phyloP scores from a whole-genome alignment of 139 green algal genomes.

The Coelastrella sp. region DNA sequence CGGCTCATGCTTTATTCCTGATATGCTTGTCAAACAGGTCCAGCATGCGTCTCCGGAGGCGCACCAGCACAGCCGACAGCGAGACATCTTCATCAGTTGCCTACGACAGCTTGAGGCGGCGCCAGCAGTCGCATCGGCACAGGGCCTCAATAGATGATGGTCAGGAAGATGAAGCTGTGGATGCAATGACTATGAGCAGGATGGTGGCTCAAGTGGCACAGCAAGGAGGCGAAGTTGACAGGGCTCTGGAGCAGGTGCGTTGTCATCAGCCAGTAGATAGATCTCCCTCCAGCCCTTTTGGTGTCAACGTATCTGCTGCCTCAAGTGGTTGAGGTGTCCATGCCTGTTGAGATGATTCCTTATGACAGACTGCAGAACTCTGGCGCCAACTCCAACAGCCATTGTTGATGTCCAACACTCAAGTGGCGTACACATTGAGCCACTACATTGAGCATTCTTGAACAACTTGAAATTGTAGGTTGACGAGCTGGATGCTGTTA shows the following conservation, averaged over 20 bases:
- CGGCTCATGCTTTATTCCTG: no score
- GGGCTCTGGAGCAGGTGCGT: conserved; percentile 25
- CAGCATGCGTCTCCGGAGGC: conserved; percentile 43
- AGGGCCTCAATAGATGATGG: neutral
- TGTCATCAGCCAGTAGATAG: neutral
- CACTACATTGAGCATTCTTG: neutral
- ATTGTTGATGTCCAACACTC: neutral
- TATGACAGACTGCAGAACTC: no score
- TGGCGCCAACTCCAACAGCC: no score
- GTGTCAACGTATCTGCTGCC: neutral
- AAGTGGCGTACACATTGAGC: no score
- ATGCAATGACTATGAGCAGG: neutral
- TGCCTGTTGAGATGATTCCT: no score
- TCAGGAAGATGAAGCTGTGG: neutral
- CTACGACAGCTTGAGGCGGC: conserved; percentile 23
- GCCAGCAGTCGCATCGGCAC: neutral
- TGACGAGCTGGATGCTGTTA: neutral
- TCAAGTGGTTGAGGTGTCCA: no score
- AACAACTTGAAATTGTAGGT: neutral
- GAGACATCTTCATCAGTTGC: neutral
- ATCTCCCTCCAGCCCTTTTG: neutral
- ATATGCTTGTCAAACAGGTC: no score
- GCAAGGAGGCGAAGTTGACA: conserved; percentile 1
- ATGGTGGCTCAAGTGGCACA: conserved; percentile 33
- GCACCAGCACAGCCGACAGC: conserved; percentile 34